A percentile compares a stretch with the other conserved stretches of the same genome.
These are phyloP conservation scores for Fabrea salina DNA, from an alignment of 169 alveolate genomes.

Conservation along the genomic window DNA sequence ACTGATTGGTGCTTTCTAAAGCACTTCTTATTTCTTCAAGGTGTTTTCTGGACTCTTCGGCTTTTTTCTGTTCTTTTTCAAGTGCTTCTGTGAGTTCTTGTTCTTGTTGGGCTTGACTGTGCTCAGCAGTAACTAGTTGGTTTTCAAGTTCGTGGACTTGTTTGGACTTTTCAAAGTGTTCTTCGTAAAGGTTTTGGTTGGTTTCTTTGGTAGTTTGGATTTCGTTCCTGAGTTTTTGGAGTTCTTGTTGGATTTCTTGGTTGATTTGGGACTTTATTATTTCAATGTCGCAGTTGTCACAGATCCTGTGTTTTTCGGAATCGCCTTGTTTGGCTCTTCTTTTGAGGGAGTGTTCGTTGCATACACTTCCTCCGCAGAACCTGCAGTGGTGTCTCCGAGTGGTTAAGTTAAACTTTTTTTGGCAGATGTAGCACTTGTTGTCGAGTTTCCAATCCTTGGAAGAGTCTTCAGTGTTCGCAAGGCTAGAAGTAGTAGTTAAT, in stretches of 20 bases:
- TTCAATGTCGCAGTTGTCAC: conserved; percentile 32
- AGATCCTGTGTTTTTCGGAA: conserved; percentile 9
- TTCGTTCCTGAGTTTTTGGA: neutral
- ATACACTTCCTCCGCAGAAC: conserved; percentile 16
- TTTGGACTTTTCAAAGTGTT: conserved; percentile 16
- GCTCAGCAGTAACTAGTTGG: conserved; percentile 1
- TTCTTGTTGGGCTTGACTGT: neutral
- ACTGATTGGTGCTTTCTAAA: neutral
- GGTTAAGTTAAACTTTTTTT: conserved; percentile 2
- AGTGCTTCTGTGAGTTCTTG: conserved; percentile 8
- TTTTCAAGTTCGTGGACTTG: conserved; percentile 12
- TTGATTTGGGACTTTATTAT: neutral
- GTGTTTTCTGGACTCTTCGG: neutral
- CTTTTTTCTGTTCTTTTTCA: conserved; percentile 11
- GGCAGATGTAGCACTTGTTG: conserved; percentile 28
- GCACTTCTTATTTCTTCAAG: conserved; percentile 6
- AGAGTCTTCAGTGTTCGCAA: too few species aligned
- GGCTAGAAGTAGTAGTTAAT: too few species aligned
- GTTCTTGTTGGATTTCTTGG: conserved; percentile 26
- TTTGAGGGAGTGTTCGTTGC: conserved; percentile 18
- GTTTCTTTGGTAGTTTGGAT: neutral
- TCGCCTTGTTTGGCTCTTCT: neutral
- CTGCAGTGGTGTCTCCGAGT: conserved; percentile 31
- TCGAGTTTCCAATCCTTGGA: too few species aligned
- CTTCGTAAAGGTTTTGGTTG: neutral